Conservation (phyloP, 805 yeast species). For the Yamadazyma sp. region DNA sequence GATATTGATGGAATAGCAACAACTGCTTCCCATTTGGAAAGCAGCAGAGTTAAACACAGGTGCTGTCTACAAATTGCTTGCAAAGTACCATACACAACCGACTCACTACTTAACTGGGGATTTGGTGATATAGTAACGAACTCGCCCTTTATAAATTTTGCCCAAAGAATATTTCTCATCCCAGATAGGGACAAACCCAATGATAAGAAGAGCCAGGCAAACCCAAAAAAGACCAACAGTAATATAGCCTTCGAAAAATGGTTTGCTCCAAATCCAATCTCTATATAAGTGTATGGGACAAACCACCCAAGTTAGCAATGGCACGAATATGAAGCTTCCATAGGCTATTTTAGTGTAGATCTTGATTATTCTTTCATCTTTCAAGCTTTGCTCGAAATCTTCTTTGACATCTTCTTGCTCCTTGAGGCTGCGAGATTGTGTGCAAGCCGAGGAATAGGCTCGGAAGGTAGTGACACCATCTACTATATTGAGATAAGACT, state of each 20-base stretch:
- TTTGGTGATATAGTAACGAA: background rate
- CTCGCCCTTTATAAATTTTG: background rate
- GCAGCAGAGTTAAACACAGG: too few species aligned
- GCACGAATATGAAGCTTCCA: conserved; percentile 23
- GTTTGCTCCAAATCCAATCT: conserved; percentile 38
- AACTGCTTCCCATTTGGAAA: too few species aligned
- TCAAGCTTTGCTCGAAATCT: background rate
- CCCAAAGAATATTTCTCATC: conserved; percentile 33
- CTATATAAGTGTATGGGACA: conserved; percentile 46
- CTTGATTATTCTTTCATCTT: conserved; percentile 12
- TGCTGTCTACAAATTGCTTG: too few species aligned
- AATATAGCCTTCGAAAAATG: conserved; percentile 39
- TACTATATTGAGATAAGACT: too few species aligned
- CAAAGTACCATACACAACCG: too few species aligned
- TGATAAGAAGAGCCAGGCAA: conserved; percentile 31
- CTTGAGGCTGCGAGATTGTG: too few species aligned
- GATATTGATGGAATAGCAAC: too few species aligned
- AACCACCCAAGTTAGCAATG: conserved; percentile 37
- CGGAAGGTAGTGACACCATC: too few species aligned
- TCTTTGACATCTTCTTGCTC: background rate
- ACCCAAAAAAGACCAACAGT: conserved; percentile 41
- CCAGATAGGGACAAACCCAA: conserved; percentile 34
- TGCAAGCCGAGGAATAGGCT: too few species aligned
- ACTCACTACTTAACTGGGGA: background rate
- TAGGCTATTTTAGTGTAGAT: conserved; percentile 26